phyloP scores from a whole-genome alignment of 1,284 basidiomycete species.

The Mycena sp. region DNA sequence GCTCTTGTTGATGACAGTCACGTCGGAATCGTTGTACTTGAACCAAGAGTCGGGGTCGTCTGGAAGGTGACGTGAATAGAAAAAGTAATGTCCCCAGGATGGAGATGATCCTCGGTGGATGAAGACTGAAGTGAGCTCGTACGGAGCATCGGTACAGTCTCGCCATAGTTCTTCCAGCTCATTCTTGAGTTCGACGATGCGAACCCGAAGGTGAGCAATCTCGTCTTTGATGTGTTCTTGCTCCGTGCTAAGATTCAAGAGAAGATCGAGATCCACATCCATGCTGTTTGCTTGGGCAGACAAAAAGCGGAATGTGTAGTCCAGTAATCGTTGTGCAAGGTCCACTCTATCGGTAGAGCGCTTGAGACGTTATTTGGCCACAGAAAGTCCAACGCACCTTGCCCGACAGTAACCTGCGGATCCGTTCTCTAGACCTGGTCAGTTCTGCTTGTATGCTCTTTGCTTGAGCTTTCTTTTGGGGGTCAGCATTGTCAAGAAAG shows the following conservation, averaged over 20 bases:
- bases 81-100: constrained; percentile 89
- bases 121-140: constrained; percentile 95
- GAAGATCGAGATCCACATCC: constrained; percentile 63
- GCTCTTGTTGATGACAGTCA: constrained; percentile 76
- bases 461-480: constrained; percentile 73
- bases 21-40: constrained; percentile 94
- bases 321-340: constrained; percentile 64
- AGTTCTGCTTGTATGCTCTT: constrained; percentile 78
- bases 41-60: constrained; percentile 86
- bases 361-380: not conserved
- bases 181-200: constrained; percentile 66
- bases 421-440: constrained; percentile 67
- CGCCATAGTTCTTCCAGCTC: constrained; percentile 85
- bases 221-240: constrained; percentile 64
- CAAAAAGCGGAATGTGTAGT: constrained; percentile 65
- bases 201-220: constrained; percentile 67
- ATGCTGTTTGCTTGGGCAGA: constrained; percentile 52
- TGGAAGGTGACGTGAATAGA: constrained; percentile 86
- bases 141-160: constrained; percentile 74
- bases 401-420: constrained; percentile 65
- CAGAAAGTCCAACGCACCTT: constrained; percentile 64
- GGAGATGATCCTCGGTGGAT: constrained; percentile 91
- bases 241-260: constrained; percentile 62
- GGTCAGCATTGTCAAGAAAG: constrained; percentile 83
- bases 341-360: constrained; percentile 64